These are phyloP conservation scores for Geotrichum restrictum DNA, from an alignment of 1,139 yeast genomes.

Conservation along the genomic window DNA sequence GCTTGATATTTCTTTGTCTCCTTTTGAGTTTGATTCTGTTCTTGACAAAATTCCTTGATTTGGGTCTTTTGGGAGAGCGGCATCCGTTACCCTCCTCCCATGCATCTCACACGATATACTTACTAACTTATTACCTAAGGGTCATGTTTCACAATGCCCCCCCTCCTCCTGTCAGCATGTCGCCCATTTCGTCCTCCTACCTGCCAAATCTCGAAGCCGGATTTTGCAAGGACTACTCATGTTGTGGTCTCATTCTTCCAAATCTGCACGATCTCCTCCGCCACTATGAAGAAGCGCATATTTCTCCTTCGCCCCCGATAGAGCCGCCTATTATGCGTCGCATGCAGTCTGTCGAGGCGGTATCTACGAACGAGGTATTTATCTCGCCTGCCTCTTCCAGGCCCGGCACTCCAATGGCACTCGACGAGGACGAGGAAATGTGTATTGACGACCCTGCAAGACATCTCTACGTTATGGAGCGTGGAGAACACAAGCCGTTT, in stretches of 20 bases:
- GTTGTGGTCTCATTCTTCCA: slow-evolving; percentile 90
- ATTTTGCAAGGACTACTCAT: slow-evolving; percentile 91
- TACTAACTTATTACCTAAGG: slow-evolving; percentile 18
- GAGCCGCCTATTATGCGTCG: slow-evolving; percentile 46
- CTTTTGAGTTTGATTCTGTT: neutral
- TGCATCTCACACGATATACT: neutral
- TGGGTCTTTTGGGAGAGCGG: neutral
- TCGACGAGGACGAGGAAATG: slow-evolving; percentile 16
- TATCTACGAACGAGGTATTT: slow-evolving; percentile 86
- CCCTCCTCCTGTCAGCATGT: slow-evolving; percentile 34
- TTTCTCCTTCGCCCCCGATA: slow-evolving; percentile 57
- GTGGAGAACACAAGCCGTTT: slow-evolving; percentile 89
- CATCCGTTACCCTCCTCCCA: slow-evolving; percentile 1
- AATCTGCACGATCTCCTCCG: slow-evolving; percentile 87
- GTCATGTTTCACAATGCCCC: slow-evolving; percentile 36
- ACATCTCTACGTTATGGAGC: slow-evolving; percentile 85
- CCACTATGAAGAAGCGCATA: slow-evolving; percentile 96
- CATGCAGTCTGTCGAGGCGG: slow-evolving; percentile 53
- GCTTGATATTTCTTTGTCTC: neutral
- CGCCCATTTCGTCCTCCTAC: slow-evolving; percentile 69
- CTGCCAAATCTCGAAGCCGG: slow-evolving; percentile 91
- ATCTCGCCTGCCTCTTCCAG: slow-evolving; percentile 41
- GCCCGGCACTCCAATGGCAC: slow-evolving; percentile 36
- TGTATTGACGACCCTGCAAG: slow-evolving; percentile 74
- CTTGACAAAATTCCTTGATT: slow-evolving; percentile 4